Conservation (phyloP, 768 basidiomycete genomes). For the Lactarius trivialis region DNA sequence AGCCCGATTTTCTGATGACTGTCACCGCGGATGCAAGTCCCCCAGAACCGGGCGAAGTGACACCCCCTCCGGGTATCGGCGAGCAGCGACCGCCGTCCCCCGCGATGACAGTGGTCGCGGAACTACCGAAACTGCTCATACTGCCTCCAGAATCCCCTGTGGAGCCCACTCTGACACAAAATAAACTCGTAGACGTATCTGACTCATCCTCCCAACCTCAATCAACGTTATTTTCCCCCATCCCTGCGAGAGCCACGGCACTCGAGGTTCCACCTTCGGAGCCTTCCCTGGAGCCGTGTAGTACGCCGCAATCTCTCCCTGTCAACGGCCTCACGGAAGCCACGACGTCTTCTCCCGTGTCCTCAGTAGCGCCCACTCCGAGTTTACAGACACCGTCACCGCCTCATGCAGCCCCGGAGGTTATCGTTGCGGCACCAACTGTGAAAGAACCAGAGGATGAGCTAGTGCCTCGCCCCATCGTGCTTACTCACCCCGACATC, state of each 20-base stretch:
- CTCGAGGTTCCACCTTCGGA: neutral
- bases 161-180: neutral
- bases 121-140: conserved; percentile 3
- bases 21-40: neutral
- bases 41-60: neutral
- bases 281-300: conserved; percentile 4
- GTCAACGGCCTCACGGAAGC: neutral
- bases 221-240: neutral
- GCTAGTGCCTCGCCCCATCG: conserved; percentile 13
- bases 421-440: conserved; percentile 21
- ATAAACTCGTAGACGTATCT: neutral
- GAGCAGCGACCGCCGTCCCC: neutral
- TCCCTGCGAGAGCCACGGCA: neutral
- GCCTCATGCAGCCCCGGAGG: conserved; percentile 26
- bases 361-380: conserved; percentile 14
- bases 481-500: neutral
- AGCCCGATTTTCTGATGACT: neutral
- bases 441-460: conserved; percentile 17
- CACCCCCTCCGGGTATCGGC: neutral
- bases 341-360: conserved; percentile 14
- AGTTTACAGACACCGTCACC: conserved; percentile 23
- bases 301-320: neutral
- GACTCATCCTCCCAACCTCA: neutral
- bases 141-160: neutral
- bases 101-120: neutral